Base-by-base conservation (phyloP, 768 basidiomycete species). In the Xerocomellus dryophilus region DNA sequence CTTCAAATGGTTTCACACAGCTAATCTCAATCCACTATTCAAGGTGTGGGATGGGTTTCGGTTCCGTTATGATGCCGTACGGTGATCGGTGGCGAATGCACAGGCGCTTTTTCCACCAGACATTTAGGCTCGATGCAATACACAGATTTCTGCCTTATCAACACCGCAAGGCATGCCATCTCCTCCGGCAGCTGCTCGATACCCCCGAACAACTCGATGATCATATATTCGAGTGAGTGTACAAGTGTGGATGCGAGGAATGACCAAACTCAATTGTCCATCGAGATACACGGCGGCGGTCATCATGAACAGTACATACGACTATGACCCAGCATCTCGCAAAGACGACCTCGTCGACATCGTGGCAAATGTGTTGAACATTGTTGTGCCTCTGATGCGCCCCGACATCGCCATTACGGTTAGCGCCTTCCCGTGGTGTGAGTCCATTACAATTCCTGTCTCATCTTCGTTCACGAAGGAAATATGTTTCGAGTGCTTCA, bases 111-210 rank as follows among this genome's bases (percentile, higher is more conserved):
- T 52, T 66, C 8, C 61, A 65, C 20, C 61, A 61, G 9, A 50
- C 62, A 0, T 61, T 64, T 23, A 40, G 42, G 47, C 20, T 50
- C 17, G 41, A 47, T 1, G 63, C 48, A 0, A 56, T 57, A 0
- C 39, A 47, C 7, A 61, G 61, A 43, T 72, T 69, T 55, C 57
- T 64, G 11, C 67, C 67, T 2, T 45, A 64, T 25, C 66, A 67
- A 25, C 47, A 71, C 7, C 64, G 61, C 43, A 67, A 65, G 21
- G 58, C 66, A 12, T 66, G 72, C 44, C 54, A 49, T 1, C 60
- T 74, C 34, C 67, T 77, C 35, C 63, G 53, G 5, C 65, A 60
- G 8, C 60, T 78, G 15, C 25, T 75, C 2, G 61, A 68, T n/a
- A 42, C 59, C 7, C 72, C 73, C 18, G 68, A 70, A 7, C 61